These are phyloP conservation scores for Kluyveromyces aestuarii DNA, from an alignment of 805 yeast species.

Conservation along the genomic window DNA sequence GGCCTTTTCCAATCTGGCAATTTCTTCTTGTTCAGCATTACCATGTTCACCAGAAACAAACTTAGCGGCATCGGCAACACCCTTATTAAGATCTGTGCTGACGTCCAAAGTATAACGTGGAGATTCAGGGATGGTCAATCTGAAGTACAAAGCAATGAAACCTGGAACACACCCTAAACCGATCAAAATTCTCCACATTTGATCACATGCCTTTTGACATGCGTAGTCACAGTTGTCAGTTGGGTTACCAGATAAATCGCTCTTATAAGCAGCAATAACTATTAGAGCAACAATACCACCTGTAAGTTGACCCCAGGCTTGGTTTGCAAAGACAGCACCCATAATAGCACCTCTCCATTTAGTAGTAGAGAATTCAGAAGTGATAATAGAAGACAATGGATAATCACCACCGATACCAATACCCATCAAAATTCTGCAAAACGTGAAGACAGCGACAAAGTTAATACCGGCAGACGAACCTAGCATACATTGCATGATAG, in stretches of 20 bases:
- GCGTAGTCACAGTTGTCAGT: slow-evolving; percentile 51
- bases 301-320: slow-evolving; percentile 89
- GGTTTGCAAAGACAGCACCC: slow-evolving; percentile 95
- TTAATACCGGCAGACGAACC: slow-evolving; percentile 66
- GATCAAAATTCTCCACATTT: slow-evolving; percentile 87
- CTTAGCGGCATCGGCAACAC: slow-evolving; percentile 50
- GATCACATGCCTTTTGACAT: slow-evolving; percentile 76
- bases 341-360: slow-evolving; percentile 97
- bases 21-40: slow-evolving; percentile 40
- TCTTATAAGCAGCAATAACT: slow-evolving; percentile 69
- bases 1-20: slow-evolving; percentile 36
- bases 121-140: slow-evolving; percentile 91
- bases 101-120: slow-evolving; percentile 87
- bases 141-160: slow-evolving; percentile 70
- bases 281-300: slow-evolving; percentile 80
- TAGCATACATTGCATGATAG: slow-evolving; percentile 64
- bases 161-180: slow-evolving; percentile 94
- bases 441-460: slow-evolving; percentile 64
- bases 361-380: slow-evolving; percentile 88
- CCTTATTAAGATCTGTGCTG: slow-evolving; percentile 45
- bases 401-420: slow-evolving; percentile 97
- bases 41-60: slow-evolving; percentile 43
- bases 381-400: slow-evolving; percentile 86
- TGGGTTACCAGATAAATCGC: slow-evolving; percentile 44
- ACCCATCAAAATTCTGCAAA: slow-evolving; percentile 84